Evolutionary conservation across 768 basidiomycete genomes (phyloP).

Genomic region (Phanerochaete carnosa): DNA sequence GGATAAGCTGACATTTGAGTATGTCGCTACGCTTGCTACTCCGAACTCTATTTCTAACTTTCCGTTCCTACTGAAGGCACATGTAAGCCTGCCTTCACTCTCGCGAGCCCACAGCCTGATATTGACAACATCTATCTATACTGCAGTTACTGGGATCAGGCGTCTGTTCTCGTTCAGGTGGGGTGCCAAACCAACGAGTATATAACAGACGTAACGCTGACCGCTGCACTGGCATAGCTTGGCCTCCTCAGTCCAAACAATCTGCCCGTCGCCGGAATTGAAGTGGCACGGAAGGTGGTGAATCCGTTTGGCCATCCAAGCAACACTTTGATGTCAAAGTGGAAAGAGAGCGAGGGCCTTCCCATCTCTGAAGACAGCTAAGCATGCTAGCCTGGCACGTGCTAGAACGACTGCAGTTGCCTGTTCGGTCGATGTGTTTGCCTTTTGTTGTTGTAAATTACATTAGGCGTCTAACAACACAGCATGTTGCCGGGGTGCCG

Average conservation of each 20-base stretch:
- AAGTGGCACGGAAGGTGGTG: slow-evolving; percentile 36
- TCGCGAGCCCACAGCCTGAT: background rate
- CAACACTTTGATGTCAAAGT: slow-evolving; percentile 33
- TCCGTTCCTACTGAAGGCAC: slow-evolving; percentile 18
- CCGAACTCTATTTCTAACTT: background rate
- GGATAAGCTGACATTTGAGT: slow-evolving; percentile 49
- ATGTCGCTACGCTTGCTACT: slow-evolving; percentile 16
- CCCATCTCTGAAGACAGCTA: slow-evolving; percentile 13
- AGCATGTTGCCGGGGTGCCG: background rate
- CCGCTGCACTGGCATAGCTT: slow-evolving; percentile 19
- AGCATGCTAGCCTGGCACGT: background rate
- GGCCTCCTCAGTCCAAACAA: slow-evolving; percentile 30
- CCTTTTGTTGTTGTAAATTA: background rate
- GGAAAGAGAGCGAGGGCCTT: slow-evolving; percentile 36
- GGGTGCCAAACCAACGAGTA: background rate
- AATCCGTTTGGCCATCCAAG: slow-evolving; percentile 40
- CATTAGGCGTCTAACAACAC: background rate
- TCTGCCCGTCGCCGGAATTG: slow-evolving; percentile 38
- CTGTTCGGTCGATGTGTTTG: background rate
- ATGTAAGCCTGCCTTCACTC: slow-evolving; percentile 19
- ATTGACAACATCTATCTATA: too few relatives aligned
- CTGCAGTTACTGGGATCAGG: slow-evolving; percentile 48
- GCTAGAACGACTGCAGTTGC: background rate
- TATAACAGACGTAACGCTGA: background rate
- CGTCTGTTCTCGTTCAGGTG: slow-evolving; percentile 41